Conservation (phyloP, 495 filamentous ascomycete genomes). For the Aspergillus carlsbadensis region DNA sequence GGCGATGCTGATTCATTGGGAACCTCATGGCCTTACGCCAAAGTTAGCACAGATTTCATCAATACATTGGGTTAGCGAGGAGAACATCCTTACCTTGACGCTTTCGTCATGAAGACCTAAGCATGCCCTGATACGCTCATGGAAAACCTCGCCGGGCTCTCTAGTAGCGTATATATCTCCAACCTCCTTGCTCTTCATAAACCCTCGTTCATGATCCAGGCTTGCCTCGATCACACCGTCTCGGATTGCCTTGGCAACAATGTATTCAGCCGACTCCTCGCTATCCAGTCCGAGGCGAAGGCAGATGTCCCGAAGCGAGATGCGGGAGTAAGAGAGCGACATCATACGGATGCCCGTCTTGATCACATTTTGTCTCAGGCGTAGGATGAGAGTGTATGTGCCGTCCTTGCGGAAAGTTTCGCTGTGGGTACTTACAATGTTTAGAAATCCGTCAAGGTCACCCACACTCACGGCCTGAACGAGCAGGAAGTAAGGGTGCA, state of each 20-base stretch:
- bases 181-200: conserved; percentile 97
- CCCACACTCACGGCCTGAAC: conserved; percentile 94
- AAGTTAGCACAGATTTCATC: conserved; percentile 10
- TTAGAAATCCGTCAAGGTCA: conserved; percentile 87
- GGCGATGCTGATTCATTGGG: conserved; percentile 98
- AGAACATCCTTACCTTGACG: conserved; percentile 72
- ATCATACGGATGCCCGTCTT: conserved; percentile 99
- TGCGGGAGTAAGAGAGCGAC: conserved; percentile 94
- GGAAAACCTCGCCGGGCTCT: conserved; percentile 95
- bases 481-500: conserved; percentile 88
- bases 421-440: conserved; percentile 73
- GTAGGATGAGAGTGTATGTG: conserved; percentile 92
- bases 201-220: conserved; percentile 89
- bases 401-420: conserved; percentile 87
- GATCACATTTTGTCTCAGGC: conserved; percentile 96
- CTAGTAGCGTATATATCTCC: conserved; percentile 94
- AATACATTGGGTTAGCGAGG: background rate
- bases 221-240: conserved; percentile 98
- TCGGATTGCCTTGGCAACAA: conserved; percentile 96
- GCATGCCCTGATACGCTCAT: conserved; percentile 90
- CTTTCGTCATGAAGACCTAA: conserved; percentile 93
- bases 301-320: conserved; percentile 97
- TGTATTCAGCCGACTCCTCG: conserved; percentile 97
- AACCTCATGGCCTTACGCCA: conserved; percentile 84
- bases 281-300: conserved; percentile 87